Base-by-base conservation (phyloP, 352 stramenopile genomes). In the Globisporangium acanthophoron region DNA sequence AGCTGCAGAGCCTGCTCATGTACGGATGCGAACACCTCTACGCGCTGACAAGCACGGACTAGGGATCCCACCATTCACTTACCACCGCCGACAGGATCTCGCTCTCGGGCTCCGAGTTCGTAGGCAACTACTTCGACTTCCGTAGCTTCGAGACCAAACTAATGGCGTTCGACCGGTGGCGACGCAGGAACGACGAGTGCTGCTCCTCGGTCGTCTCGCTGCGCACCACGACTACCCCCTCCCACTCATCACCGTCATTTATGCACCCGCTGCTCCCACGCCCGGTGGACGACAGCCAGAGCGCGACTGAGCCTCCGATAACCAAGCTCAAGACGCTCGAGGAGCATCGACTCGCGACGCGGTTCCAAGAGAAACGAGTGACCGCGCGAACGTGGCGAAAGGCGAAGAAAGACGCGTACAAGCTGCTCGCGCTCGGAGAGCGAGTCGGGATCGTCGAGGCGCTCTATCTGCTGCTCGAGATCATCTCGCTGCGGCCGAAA, bases 401-500 rank as follows among this genome's bases (percentile, higher is more conserved):
- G 1, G 66, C 61, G 3, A 49, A 78, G 31, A 55, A 47, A 5
- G 65, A 72, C 27, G 76, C 68, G 0, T 59, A 66, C 24, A 52
- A 58, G 15, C 61, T 80, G 3, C 62, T 87, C 16, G 56, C 51
- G 18, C 56, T 61, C 1, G 62, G 61, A 1, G 70, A 78, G 16
- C 71, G 70, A 5, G 59, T 69, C 18, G 68, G 69, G 11, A 59
- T 80, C 2, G 64, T 59, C 6, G 73, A 82, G 27, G 78, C 78
- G 7, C 58, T 88, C 31, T 88, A 85, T 48, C 24, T 87, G 21
- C 58, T 88, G 24, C 53, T 88, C 18, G 78, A 88, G 56, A 70
- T 87, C 16, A 70, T 75, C 55, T 78, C 63, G 41, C 54, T 87
- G 20, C 59, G 58, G 18, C 78, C 78, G 27, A 40, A 31, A 33